phyloP scores from a whole-genome alignment of 306 rosid species.

The Gastrolobium bilobum region DNA sequence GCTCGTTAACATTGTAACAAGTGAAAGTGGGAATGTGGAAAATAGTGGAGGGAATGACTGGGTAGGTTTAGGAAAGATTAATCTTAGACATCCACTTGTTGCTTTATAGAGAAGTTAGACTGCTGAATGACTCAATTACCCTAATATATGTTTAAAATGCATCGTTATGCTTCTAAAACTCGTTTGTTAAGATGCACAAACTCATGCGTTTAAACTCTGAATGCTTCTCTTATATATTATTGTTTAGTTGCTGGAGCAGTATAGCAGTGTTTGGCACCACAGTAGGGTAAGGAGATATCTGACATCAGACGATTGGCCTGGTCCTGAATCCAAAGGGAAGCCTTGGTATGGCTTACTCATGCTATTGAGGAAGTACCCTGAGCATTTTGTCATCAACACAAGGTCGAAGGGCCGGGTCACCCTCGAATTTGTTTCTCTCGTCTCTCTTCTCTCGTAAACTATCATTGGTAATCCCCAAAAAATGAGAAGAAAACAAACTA shows the following conservation, averaged over 20 bases:
- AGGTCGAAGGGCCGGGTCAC: constrained; percentile 92
- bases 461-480: background rate
- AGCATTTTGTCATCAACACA: constrained; percentile 97
- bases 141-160: constrained; percentile 28
- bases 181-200: constrained; percentile 16
- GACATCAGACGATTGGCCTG: constrained; percentile 85
- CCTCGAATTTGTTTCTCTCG: constrained; percentile 91
- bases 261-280: constrained; percentile 85
- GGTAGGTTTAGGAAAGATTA: background rate
- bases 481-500: too few species aligned
- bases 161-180: constrained; percentile 19
- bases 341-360: constrained; percentile 96
- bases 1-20: constrained; percentile 6
- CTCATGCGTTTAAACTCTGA: constrained; percentile 11
- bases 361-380: constrained; percentile 96
- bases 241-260: constrained; percentile 86
- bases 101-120: constrained; percentile 3
- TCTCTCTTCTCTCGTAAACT: constrained; percentile 81
- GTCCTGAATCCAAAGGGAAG: constrained; percentile 94
- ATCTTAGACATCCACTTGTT: background rate
- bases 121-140: constrained; percentile 6
- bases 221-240: background rate
- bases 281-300: constrained; percentile 89
- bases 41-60: constrained; percentile 23
- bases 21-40: background rate